Conservation (phyloP, 805 yeast genomes). For the Candida ulmi region DNA sequence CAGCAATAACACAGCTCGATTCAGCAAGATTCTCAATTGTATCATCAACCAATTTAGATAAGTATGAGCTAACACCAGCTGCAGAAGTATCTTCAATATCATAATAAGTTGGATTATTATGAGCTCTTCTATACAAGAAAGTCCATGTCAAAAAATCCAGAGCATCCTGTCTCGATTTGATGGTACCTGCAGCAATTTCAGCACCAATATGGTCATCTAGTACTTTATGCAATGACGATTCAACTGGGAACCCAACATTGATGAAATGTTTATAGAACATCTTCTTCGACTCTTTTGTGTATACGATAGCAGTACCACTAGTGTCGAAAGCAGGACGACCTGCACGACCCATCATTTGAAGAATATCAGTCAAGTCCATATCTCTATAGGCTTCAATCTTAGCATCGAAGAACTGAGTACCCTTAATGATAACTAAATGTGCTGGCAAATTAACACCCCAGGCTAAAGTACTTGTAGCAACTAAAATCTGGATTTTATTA, state of each 20-base stretch:
- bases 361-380: conserved; percentile 90
- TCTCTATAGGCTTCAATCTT: conserved; percentile 92
- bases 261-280: conserved; percentile 84
- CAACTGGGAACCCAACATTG: conserved; percentile 95
- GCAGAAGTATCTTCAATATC: conserved; percentile 76
- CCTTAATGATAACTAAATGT: conserved; percentile 92
- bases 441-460: conserved; percentile 99
- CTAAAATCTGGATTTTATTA: conserved; percentile 82
- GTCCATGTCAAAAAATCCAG: conserved; percentile 96
- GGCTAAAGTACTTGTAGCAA: conserved; percentile 95
- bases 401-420: conserved; percentile 92
- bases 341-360: conserved; percentile 98
- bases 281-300: conserved; percentile 74
- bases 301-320: conserved; percentile 86
- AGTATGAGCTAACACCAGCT: conserved; percentile 73
- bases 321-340: conserved; percentile 97
- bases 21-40: conserved; percentile 62
- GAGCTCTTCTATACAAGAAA: conserved; percentile 87
- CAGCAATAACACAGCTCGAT: conserved; percentile 62
- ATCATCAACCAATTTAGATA: conserved; percentile 61
- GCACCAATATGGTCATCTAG: conserved; percentile 92
- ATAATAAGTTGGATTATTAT: conserved; percentile 86
- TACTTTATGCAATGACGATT: conserved; percentile 71
- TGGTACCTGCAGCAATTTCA: conserved; percentile 92
- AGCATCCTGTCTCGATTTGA: conserved; percentile 89